These are phyloP conservation scores for Hanseniaspora thailandica DNA, from an alignment of 805 yeast genomes.

Conservation along the genomic window DNA sequence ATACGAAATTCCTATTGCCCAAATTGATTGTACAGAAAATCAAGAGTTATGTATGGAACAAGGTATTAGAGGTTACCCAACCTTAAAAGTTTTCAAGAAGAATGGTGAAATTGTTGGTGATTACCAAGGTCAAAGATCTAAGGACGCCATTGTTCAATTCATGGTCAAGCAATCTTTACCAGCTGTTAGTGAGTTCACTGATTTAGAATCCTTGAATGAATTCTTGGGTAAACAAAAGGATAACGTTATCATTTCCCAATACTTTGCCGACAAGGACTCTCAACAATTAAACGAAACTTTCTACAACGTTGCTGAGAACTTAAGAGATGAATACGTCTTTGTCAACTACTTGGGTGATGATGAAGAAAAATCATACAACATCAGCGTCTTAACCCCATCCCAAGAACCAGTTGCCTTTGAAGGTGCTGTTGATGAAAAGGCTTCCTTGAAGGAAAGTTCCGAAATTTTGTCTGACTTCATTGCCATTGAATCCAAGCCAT, in stretches of 20 bases:
- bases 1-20: conserved; percentile 61
- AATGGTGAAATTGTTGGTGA: conserved; percentile 41
- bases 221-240: conserved; percentile 31
- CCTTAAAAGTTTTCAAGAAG: conserved; percentile 59
- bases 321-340: conserved; percentile 56
- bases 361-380: conserved; percentile 17
- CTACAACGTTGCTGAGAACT: conserved; percentile 45
- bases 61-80: conserved; percentile 73
- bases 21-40: conserved; percentile 75
- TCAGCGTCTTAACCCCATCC: conserved; percentile 27
- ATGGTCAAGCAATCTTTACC: conserved; percentile 79
- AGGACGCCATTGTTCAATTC: conserved; percentile 63
- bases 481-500: conserved; percentile 58
- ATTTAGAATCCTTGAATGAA: conserved; percentile 35
- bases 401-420: conserved; percentile 14
- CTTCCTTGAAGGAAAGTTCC: conserved; percentile 15
- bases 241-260: conserved; percentile 28
- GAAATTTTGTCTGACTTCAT: conserved; percentile 26
- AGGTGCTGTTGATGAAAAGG: conserved; percentile 11
- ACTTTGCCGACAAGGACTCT: conserved; percentile 48
- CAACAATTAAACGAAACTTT: conserved; percentile 43
- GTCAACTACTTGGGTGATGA: conserved; percentile 26
- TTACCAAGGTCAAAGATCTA: conserved; percentile 75
- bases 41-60: conserved; percentile 55
- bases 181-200: conserved; percentile 44